A percentile compares a stretch with the other conserved stretches of the same genome.
These are phyloP conservation scores for Eutrema heterophyllum DNA, from an alignment of 345 rosid species.

Conservation along the genomic window DNA sequence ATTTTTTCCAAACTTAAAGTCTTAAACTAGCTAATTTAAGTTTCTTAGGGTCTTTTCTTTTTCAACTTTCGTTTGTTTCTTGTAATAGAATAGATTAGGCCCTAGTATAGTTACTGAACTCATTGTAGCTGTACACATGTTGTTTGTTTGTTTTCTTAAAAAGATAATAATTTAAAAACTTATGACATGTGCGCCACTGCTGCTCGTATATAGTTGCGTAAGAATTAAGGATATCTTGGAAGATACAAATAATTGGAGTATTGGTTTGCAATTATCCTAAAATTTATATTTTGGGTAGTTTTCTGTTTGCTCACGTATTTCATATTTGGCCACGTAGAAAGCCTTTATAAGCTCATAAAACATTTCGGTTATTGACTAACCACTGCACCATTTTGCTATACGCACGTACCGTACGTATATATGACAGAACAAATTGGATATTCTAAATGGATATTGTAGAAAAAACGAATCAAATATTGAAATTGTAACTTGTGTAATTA, in stretches of 20 bases:
- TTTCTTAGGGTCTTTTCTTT: not conserved
- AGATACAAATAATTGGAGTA: not conserved
- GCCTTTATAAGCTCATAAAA: slow-evolving; percentile 20
- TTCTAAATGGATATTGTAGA: not conserved
- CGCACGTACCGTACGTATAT: not conserved
- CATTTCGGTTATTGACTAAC: not conserved
- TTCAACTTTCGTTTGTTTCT: not conserved
- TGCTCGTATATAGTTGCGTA: not conserved
- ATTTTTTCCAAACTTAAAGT: not conserved
- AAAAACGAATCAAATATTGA: not conserved
- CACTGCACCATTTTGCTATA: not conserved
- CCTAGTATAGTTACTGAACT: not conserved
- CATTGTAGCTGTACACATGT: not conserved
- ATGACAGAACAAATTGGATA: not conserved
- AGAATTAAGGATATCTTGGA: not conserved
- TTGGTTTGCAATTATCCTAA: slow-evolving; percentile 1
- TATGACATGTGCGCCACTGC: slow-evolving; percentile 3
- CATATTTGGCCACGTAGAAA: slow-evolving; percentile 28
- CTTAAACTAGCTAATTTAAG: not conserved
- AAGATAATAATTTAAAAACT: not conserved
- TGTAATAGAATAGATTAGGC: not conserved
- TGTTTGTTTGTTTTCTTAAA: not conserved
- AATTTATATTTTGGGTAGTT: not conserved
- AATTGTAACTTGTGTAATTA: not conserved
- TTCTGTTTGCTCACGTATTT: slow-evolving; percentile 5